A percentile compares a stretch with the other conserved stretches of the same genome.
Conservation (phyloP, 208 protist species). For the Borovskyia barvae region DNA sequence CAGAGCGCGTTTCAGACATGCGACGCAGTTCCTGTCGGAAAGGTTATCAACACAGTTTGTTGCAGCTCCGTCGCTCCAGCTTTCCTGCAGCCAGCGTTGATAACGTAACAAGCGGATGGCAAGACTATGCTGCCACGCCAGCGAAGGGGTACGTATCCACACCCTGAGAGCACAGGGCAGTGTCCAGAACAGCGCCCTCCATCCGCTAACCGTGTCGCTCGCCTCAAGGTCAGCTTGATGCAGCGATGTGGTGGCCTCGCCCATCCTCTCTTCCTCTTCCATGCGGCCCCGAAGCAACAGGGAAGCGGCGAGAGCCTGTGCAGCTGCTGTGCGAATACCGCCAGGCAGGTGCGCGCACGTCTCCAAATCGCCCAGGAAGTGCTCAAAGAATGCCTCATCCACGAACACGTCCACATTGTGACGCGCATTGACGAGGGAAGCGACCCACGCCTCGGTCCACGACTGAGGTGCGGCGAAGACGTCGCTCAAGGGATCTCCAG, state of each 20-base stretch:
- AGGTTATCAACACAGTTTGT: neutral
- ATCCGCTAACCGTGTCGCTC: too few relatives aligned
- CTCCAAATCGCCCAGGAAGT: neutral
- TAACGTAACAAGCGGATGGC: constrained; percentile 2
- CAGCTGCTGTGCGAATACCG: too few relatives aligned
- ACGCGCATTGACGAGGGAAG: neutral
- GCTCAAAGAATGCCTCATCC: neutral
- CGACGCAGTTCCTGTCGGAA: neutral
- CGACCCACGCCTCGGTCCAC: neutral
- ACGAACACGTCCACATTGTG: neutral
- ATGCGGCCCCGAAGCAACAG: neutral
- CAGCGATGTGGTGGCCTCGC: too few relatives aligned
- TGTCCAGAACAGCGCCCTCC: neutral
- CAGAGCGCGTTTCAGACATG: too few relatives aligned
- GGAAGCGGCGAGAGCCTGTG: constrained; percentile 1
- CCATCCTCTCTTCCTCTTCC: neutral
- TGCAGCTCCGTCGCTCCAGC: too few relatives aligned
- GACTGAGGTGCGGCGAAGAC: too few relatives aligned
- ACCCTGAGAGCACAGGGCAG: neutral
- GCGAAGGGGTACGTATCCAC: neutral
- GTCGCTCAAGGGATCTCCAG: too few relatives aligned
- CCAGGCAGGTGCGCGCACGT: neutral
- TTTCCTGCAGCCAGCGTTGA: constrained; percentile 13
- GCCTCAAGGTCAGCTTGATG: neutral
- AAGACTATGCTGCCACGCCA: constrained; percentile 1